Percentiles rank a stretch among this genome's conserved stretches.
Conservation (phyloP, 768 basidiomycete species). For the Steccherinum ochraceum region DNA sequence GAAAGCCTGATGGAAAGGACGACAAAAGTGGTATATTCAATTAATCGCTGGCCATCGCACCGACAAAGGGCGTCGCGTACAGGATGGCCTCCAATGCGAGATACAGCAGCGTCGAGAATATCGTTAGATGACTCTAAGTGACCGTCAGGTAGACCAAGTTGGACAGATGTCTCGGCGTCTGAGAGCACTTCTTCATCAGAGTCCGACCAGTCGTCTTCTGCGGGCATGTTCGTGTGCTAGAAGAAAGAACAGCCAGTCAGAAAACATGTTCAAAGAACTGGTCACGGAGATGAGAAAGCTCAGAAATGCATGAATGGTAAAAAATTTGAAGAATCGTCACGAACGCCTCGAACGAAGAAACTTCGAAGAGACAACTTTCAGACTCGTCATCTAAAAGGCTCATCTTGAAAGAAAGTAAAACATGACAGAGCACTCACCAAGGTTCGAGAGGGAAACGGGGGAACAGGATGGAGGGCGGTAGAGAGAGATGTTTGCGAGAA, state of each 20-base stretch:
- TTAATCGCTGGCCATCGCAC: constrained; percentile 27
- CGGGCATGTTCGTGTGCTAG: constrained; percentile 31
- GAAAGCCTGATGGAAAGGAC: constrained; percentile 3
- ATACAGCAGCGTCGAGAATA: constrained; percentile 71
- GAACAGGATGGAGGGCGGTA: not conserved
- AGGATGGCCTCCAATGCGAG: constrained; percentile 86
- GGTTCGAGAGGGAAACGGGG: not conserved
- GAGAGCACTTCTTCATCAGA: constrained; percentile 59
- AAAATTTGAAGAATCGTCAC: constrained; percentile 60
- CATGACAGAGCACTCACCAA: constrained; percentile 8
- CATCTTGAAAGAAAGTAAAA: constrained; percentile 31
- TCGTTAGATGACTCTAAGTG: constrained; percentile 49
- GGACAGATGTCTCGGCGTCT: constrained; percentile 63
- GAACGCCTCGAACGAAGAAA: constrained; percentile 45
- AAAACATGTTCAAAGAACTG: too few relatives aligned
- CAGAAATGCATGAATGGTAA: constrained; percentile 97
- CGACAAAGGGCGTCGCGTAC: constrained; percentile 61
- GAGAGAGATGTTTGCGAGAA: not conserved
- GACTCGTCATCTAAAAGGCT: constrained; percentile 76
- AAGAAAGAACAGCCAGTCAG: constrained; percentile 11
- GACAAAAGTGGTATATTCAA: constrained; percentile 29
- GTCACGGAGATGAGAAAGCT: constrained; percentile 28
- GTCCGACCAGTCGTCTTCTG: constrained; percentile 72
- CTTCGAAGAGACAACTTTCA: constrained; percentile 50
- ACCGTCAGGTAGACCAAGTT: constrained; percentile 81